These are phyloP conservation scores for Vaccinium darrowii DNA, from an alignment of 148 eudicot genomes.

Conservation along the genomic window DNA sequence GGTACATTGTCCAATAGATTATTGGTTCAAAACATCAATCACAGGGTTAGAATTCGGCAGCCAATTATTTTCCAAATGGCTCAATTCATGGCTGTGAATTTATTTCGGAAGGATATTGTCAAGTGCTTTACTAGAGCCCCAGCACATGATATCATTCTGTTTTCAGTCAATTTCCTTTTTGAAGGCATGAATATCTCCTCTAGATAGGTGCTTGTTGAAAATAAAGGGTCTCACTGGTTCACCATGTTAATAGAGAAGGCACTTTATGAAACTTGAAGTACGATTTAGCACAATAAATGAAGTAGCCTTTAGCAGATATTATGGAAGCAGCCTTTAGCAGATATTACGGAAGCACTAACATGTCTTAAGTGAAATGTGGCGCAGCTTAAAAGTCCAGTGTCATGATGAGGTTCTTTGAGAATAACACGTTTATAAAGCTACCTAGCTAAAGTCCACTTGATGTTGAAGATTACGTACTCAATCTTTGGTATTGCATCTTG, in stretches of 20 bases:
- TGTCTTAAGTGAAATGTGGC: neutral
- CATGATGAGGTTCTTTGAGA: neutral
- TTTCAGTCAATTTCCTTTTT: neutral
- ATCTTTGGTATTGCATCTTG: conserved; percentile 8
- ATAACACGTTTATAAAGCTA: conserved; percentile 4
- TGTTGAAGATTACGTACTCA: neutral
- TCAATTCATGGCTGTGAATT: neutral
- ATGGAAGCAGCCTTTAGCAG: neutral
- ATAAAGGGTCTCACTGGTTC: neutral
- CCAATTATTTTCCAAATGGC: neutral
- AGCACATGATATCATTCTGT: neutral
- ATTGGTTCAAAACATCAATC: neutral
- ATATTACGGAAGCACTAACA: neutral
- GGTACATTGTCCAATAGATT: neutral
- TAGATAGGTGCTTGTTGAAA: neutral
- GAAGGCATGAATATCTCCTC: neutral
- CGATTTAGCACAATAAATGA: neutral
- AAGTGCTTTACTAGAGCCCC: neutral
- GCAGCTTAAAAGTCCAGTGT: neutral
- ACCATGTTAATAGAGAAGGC: neutral
- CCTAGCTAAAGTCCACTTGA: neutral
- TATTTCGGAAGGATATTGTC: neutral
- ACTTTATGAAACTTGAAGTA: neutral
- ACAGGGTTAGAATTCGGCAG: neutral
- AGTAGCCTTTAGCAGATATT: neutral